Conservation (phyloP, 805 yeast species). For the Cyberlindnera subsufficiens region DNA sequence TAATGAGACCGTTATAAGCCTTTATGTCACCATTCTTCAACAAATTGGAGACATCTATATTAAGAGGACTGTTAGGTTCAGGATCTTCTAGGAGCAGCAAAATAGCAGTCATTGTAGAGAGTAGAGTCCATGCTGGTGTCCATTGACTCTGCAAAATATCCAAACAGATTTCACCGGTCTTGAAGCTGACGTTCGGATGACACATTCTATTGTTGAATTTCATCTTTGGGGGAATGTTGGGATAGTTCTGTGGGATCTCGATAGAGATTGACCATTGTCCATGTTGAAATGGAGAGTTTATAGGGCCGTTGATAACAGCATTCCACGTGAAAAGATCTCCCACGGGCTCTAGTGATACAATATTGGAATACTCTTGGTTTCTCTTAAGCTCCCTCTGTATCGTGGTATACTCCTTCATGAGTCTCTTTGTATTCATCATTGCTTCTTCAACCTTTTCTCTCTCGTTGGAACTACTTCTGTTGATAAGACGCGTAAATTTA, state of each 20-base stretch:
- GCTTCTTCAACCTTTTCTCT: not conserved
- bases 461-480: not conserved
- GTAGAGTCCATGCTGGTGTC: constrained; percentile 73
- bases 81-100: constrained; percentile 54
- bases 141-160: constrained; percentile 57
- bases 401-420: constrained; percentile 30
- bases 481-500: constrained; percentile 6
- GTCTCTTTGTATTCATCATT: constrained; percentile 26
- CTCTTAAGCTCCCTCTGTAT: constrained; percentile 24
- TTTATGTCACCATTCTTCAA: constrained; percentile 40
- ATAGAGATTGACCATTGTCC: constrained; percentile 48
- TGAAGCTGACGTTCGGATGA: constrained; percentile 44
- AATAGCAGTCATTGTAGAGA: constrained; percentile 50
- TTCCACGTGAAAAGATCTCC: constrained; percentile 46
- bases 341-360: constrained; percentile 40
- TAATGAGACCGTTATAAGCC: constrained; percentile 38
- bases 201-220: constrained; percentile 36
- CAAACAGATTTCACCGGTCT: constrained; percentile 64
- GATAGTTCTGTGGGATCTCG: constrained; percentile 42
- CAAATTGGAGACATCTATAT: constrained; percentile 63
- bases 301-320: constrained; percentile 46
- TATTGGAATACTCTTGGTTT: constrained; percentile 22
- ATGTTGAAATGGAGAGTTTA: constrained; percentile 44
- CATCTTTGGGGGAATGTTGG: constrained; percentile 52
- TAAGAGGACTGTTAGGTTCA: constrained; percentile 66